Evolutionary conservation across 2,329 filamentous ascomycete species (phyloP), one percentile per base, ranked within the genome.

Genomic region (Pseudodiploospora longispora): DNA sequence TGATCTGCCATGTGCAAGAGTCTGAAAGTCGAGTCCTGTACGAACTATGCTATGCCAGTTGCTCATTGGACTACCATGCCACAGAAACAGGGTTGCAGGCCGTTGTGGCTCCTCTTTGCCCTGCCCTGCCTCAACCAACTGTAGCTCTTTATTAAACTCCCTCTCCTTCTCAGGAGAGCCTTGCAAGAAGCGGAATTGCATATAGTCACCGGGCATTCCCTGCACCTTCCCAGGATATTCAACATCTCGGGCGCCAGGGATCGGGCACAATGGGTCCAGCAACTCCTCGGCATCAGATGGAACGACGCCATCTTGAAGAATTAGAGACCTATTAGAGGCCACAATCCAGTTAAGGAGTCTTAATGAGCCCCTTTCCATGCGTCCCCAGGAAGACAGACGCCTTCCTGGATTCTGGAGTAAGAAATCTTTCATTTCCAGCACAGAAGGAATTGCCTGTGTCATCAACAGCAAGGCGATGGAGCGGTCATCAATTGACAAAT

Each of bases 31-130:
- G 5, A 96, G 69, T 0, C 90, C 89, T 47, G 84, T 79, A 30
- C 89, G 80, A 50, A 95, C 80, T 54, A 96, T 95, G 54, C 83
- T 85, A 62, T 96, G 90, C 90, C 90, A 95, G 55, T 95, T 95
- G 3, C 62, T 52, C 3, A 95, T 51, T 0, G 67, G 60, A 55
- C 87, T 94, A 5, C 89, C 90, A 60, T 96, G 90, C 82, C 85
- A 95, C 0, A 86, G 87, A 55, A 95, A 88, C 2, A 95, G 62
- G 0, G 87, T 91, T 0, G 85, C 84, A 52, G 78, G 69, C 4
- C 47, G 63, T 51, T 38, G 70, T 52, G 34, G 47, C n/a, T 55
- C 36, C 30, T 60, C 61, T 27, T 39, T 6, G 8, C 27, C 19
- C n/a, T 6, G 3, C 12, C 41, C 37, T 12, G 72, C 70, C 5